Base-by-base conservation (phyloP, 2,329 filamentous ascomycete species). In the Diaporthe citrichinensis region DNA sequence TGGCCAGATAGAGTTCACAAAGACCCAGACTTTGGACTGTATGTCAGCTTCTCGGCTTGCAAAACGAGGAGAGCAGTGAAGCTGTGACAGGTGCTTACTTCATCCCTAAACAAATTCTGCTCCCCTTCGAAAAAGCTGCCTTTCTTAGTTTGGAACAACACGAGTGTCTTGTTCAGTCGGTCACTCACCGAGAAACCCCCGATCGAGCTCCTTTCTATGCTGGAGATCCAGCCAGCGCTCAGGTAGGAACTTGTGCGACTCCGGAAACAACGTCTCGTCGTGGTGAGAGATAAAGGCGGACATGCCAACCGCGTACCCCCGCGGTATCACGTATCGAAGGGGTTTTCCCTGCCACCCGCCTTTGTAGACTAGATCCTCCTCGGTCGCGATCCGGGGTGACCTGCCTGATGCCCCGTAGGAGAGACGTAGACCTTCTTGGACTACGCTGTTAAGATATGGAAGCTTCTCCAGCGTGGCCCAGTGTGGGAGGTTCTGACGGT, bases 221-320 rank as follows among this genome's bases (percentile, higher is more conserved):
- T 77, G 41, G 14, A 62, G 51, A 23, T 77, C 77, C 15, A 81
- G 23, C 80, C 79, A 81, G 9, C 79, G 77, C 75, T 80, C 79
- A 2, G 79, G 79, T 12, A 53, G 28, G 61, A 79, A 81, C 17
- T 62, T 57, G 39, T 78, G 15, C 46, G 79, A 78, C 59, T 80
- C 68, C 2, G 78, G 79, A 55, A 78, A 80, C 2, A 78, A 1
- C 14, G 36, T 57, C 73, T 80, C 78, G 74, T 81, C 75, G 68
- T 79, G 78, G 65, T 80, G 77, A 5, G 75, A 41, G 10, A 80
- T 51, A 12, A n/a, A 46, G 1, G 65, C 14, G 8, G 75, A 78
- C 77, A 78, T 80, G 36, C 80, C 79, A 34, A 80, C 61, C 2
- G 77, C 74, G 36, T 73, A 77, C 14, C 80, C 80, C 5, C 74